Percentiles rank a stretch among this genome's conserved stretches.
Evolutionary conservation across 1,284 basidiomycete species (phyloP).

Genomic region (Salmacisia buchloeana): DNA sequence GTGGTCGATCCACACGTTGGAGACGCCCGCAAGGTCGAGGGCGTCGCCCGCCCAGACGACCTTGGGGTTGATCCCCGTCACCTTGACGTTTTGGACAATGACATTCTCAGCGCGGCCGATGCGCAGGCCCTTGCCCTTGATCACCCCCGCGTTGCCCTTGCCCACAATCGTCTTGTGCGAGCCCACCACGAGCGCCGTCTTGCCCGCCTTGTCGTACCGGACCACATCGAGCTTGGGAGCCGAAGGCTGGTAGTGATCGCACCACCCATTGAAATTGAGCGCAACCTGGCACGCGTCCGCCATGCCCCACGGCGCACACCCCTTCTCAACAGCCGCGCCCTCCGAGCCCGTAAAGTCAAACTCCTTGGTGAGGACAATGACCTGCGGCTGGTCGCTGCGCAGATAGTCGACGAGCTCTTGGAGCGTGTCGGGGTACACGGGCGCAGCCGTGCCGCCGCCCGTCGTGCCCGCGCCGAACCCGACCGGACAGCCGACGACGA

Average conservation of each 20-base stretch:
- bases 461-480: conserved; percentile 48
- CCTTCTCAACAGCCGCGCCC: conserved; percentile 33
- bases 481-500: conserved; percentile 13
- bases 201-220: conserved; percentile 35
- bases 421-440: conserved; percentile 44
- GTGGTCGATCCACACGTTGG: conserved; percentile 36
- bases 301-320: conserved; percentile 35
- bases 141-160: conserved; percentile 41
- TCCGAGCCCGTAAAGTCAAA: conserved; percentile 48
- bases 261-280: conserved; percentile 48
- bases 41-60: conserved; percentile 39
- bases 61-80: conserved; percentile 26
- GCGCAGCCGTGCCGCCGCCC: conserved; percentile 49
- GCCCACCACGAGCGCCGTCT: conserved; percentile 10
- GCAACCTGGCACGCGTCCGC: conserved; percentile 45
- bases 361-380: conserved; percentile 48
- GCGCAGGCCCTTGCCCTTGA: conserved; percentile 36
- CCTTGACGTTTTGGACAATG: conserved; percentile 50
- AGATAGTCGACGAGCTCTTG: conserved; percentile 49
- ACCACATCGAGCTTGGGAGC: conserved; percentile 11
- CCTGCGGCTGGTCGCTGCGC: conserved; percentile 43
- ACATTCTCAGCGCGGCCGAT: conserved; percentile 37
- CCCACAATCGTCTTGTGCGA: conserved; percentile 20
- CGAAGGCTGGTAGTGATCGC: conserved; percentile 23
- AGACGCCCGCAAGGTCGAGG: conserved; percentile 22